Evolutionary conservation across 768 basidiomycete species (phyloP).

Genomic region (Heimioporus sp.): DNA sequence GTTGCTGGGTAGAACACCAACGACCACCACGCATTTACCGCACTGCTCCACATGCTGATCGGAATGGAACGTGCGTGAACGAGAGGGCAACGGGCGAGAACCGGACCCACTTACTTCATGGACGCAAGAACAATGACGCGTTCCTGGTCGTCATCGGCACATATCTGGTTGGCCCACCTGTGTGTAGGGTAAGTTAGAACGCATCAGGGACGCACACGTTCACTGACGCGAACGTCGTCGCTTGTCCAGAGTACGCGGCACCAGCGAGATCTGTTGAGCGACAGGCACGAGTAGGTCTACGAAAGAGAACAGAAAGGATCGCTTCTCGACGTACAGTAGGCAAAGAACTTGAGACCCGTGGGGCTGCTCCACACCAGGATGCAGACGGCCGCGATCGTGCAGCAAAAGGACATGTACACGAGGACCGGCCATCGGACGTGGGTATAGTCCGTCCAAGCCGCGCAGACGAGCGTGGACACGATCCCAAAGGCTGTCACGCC

Average conservation of each 20-base stretch:
- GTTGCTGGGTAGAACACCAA: conserved; percentile 72
- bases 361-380: conserved; percentile 63
- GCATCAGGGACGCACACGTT: background rate
- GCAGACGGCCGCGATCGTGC: conserved; percentile 51
- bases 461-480: conserved; percentile 58
- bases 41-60: conserved; percentile 65
- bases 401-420: conserved; percentile 58
- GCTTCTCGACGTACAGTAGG: conserved; percentile 52
- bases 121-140: conserved; percentile 67
- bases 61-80: background rate
- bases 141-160: conserved; percentile 68
- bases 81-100: background rate
- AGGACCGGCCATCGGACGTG: conserved; percentile 61
- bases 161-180: conserved; percentile 80
- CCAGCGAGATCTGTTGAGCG: conserved; percentile 48
- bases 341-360: conserved; percentile 67
- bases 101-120: conserved; percentile 57
- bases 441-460: conserved; percentile 61
- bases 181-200: conserved; percentile 2
- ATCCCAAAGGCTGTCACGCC: conserved; percentile 67
- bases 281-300: background rate
- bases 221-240: conserved; percentile 68
- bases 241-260: conserved; percentile 73
- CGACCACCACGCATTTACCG: conserved; percentile 68
- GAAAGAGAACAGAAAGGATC: background rate